Evolutionary conservation across 2,329 filamentous ascomycete genomes (phyloP).

Genomic region (Alternaria panax): DNA sequence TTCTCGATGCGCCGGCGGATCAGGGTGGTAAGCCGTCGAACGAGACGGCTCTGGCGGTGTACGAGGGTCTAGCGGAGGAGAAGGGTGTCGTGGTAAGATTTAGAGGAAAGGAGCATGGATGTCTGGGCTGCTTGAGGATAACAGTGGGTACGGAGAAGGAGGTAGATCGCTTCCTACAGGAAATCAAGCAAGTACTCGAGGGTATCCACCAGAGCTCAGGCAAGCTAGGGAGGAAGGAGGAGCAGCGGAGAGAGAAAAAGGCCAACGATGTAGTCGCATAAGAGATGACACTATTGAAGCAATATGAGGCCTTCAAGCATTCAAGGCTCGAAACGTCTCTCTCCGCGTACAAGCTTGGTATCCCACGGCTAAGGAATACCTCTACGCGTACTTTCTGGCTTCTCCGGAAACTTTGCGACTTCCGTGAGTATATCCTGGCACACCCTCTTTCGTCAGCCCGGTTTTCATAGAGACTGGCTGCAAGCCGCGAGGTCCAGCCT

Average conservation of each 20-base stretch:
- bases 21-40: conserved; percentile 77
- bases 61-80: conserved; percentile 83
- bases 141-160: conserved; percentile 92
- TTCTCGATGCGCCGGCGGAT: conserved; percentile 69
- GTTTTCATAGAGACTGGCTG: neutral
- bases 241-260: conserved; percentile 57
- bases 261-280: conserved; percentile 60
- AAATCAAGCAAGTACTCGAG: conserved; percentile 65
- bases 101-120: conserved; percentile 89
- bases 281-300: neutral
- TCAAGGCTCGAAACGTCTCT: no score
- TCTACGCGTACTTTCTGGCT: neutral
- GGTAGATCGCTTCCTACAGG: conserved; percentile 77
- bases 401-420: neutral
- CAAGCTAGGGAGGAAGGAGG: conserved; percentile 45
- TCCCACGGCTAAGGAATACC: neutral
- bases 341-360: neutral
- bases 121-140: conserved; percentile 85
- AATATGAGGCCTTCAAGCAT: neutral
- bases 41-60: conserved; percentile 76
- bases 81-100: conserved; percentile 93
- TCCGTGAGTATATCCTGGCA: no score
- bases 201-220: conserved; percentile 54
- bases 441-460: neutral
- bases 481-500: neutral